phyloP scores from a whole-genome alignment of 202 grass and related monocot genomes.

The Schoenoplectus triqueter region DNA sequence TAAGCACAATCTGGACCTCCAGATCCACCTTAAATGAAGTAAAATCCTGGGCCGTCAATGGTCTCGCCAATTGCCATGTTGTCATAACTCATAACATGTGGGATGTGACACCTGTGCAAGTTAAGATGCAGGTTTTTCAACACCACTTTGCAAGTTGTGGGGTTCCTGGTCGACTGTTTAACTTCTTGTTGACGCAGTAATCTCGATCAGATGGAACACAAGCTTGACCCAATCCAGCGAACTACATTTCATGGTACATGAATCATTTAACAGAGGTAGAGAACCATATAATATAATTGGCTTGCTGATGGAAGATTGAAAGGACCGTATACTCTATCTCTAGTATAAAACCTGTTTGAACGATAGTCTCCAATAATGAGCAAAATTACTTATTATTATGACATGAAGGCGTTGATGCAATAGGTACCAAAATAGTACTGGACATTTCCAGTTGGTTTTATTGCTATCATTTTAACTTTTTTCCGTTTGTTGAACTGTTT shows the following conservation, averaged over 20 bases:
- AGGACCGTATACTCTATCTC: constrained; percentile 44
- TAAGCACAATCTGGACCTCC: no score
- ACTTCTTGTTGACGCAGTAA: not conserved
- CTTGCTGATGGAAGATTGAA: constrained; percentile 39
- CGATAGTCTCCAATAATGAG: no score
- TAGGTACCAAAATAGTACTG: no score
- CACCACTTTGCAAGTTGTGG: constrained; percentile 53
- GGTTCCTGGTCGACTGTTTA: constrained; percentile 33
- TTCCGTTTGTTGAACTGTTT: no score
- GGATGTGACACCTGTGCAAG: not conserved
- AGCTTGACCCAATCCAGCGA: constrained; percentile 35
- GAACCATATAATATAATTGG: constrained; percentile 28
- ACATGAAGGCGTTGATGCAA: no score
- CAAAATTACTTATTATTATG: no score
- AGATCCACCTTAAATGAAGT: no score
- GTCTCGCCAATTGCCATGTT: no score
- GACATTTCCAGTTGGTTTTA: no score
- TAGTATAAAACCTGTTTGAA: not conserved
- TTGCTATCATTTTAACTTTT: no score
- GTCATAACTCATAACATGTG: no score
- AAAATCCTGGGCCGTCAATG: no score
- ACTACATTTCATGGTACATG: constrained; percentile 51
- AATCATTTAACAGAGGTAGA: constrained; percentile 51
- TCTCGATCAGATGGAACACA: constrained; percentile 14
- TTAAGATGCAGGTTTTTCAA: constrained; percentile 32